phyloP scores from a whole-genome alignment of 129 eudicot genomes.

The Kitagawia praeruptora region DNA sequence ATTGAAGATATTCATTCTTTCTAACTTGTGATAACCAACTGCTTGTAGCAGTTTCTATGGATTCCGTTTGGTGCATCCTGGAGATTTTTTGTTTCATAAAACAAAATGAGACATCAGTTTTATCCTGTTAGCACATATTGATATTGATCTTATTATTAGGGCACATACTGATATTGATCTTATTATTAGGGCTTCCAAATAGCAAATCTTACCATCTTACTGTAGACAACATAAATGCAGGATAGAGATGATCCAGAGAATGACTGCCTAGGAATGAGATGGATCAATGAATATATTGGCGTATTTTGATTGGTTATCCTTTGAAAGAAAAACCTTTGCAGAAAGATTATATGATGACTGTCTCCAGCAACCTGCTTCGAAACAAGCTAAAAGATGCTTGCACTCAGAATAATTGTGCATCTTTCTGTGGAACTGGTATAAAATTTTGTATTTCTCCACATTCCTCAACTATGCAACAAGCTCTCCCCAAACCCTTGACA shows the following conservation, averaged over 20 bases:
- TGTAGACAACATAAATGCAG: background rate
- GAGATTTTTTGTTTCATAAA: background rate
- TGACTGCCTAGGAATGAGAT: background rate
- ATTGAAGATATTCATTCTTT: background rate
- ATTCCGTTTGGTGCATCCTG: background rate
- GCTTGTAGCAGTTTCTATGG: background rate
- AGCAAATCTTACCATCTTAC: background rate
- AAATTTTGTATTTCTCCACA: background rate
- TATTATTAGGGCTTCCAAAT: background rate
- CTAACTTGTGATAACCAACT: background rate
- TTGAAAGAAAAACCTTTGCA: background rate
- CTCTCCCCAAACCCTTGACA: background rate
- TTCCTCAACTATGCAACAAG: background rate
- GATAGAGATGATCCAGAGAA: background rate
- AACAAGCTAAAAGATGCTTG: background rate
- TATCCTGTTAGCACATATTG: background rate
- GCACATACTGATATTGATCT: background rate
- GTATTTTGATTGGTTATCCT: background rate
- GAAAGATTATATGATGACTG: background rate
- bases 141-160: background rate
- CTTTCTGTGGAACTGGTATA: background rate
- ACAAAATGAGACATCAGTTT: background rate
- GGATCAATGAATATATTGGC: background rate
- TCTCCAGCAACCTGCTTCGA: background rate
- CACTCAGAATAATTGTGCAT: background rate